A percentile compares a stretch with the other conserved stretches of the same genome.
These are phyloP conservation scores for Boletus subparvulus DNA, from an alignment of 768 basidiomycete species.

Conservation along the genomic window DNA sequence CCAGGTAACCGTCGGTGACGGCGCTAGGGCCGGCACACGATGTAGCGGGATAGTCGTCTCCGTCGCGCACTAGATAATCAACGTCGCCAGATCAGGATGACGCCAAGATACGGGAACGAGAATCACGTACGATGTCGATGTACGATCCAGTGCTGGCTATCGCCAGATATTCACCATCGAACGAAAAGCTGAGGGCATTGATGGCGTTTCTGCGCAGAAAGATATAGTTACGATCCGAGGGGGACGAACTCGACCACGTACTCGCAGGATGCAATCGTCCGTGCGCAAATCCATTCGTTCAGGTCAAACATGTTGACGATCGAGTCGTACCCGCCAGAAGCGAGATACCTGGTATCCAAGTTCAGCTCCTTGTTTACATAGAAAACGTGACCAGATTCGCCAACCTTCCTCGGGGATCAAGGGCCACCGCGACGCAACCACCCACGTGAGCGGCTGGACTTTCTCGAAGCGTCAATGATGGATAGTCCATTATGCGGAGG, in stretches of 20 bases:
- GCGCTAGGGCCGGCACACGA: constrained; percentile 69
- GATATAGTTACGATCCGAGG: not conserved
- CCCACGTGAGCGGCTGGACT: constrained; percentile 75
- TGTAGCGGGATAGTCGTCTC: constrained; percentile 75
- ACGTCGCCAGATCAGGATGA: not conserved
- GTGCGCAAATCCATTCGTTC: constrained; percentile 75
- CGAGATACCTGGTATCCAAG: constrained; percentile 55
- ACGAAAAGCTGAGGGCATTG: constrained; percentile 73
- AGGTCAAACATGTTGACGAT: constrained; percentile 82
- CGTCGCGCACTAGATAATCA: constrained; percentile 58
- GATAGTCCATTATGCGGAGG: constrained; percentile 69
- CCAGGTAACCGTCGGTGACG: constrained; percentile 78
- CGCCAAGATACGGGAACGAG: not conserved
- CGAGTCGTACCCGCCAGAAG: constrained; percentile 78
- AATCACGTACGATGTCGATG: constrained; percentile 69
- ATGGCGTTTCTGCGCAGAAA: constrained; percentile 57
- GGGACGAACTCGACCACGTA: constrained; percentile 37
- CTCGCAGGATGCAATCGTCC: constrained; percentile 81
- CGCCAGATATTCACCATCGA: constrained; percentile 81
- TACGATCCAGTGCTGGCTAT: constrained; percentile 70
- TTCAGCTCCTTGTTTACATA: not conserved
- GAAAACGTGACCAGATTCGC: constrained; percentile 1
- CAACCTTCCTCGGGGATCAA: constrained; percentile 78
- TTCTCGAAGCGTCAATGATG: constrained; percentile 56
- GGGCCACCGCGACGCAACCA: constrained; percentile 71